Conservation (phyloP, 208 protist genomes). For the Leishmania gerbilli region DNA sequence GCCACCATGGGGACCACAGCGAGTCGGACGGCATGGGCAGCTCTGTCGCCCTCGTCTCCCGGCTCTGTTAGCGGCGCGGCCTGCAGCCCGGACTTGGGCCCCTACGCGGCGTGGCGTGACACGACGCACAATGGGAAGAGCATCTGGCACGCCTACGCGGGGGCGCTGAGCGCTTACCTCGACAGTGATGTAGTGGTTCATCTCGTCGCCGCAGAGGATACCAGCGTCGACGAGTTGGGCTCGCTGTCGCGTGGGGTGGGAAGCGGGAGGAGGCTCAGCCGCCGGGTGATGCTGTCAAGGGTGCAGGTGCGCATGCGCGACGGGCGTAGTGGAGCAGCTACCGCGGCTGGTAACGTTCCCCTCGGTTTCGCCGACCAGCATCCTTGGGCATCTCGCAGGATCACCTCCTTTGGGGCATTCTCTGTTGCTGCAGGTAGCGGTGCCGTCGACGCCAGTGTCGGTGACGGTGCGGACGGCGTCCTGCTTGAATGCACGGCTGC, state of each 20-base stretch:
- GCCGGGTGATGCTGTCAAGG: conserved; percentile 3
- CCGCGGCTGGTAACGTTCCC: background rate
- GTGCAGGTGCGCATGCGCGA: conserved; percentile 16
- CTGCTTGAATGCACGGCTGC: background rate
- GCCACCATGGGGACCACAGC: background rate
- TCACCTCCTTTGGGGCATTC: background rate
- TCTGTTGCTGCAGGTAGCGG: background rate
- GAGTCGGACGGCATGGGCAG: background rate
- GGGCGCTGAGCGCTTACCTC: conserved; percentile 39
- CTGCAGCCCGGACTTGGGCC: background rate
- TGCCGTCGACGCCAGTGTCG: background rate
- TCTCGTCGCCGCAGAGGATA: conserved; percentile 11
- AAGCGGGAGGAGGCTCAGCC: background rate
- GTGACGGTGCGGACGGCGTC: background rate
- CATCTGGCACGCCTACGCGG: conserved; percentile 58
- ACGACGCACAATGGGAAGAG: conserved; percentile 58
- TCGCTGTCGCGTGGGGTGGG: conserved; percentile 4
- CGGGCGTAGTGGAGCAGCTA: background rate
- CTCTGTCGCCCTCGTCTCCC: conserved; percentile 2
- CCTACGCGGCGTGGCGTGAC: conserved; percentile 42
- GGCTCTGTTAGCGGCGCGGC: background rate
- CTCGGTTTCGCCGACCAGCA: background rate
- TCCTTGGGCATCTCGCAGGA: background rate
- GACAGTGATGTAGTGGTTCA: conserved; percentile 26
- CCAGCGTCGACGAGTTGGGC: background rate